Base-by-base conservation (phyloP, 805 yeast genomes). In the Yarrowia sp. region DNA sequence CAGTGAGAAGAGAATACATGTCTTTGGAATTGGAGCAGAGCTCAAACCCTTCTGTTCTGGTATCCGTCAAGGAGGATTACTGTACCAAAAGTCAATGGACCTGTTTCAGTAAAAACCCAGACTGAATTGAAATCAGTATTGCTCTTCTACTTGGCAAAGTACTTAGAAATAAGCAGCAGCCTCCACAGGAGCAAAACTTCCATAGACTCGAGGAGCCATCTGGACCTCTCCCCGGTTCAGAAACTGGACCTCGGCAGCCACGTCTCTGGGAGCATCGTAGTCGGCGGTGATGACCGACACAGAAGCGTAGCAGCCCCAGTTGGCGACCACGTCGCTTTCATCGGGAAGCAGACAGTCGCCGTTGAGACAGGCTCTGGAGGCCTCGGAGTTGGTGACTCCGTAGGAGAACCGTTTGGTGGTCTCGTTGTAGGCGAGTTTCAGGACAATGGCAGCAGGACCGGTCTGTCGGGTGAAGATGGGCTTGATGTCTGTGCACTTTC, bases 261-360 rank as follows among this genome's bases (percentile, higher is more conserved):
- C n/a, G 13, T 47, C 66, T 9, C 66, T 9, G n/a, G 66, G 66
- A 60, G 66, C 66, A 14, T 60, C 66, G 44, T 60, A 60, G n/a
- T 60, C 66, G n/a, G 66, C 33, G 15, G 66, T 15, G 6, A 60
- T n/a, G 10, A 60, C 53, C 1, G 55, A 44, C 8, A 60, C 66
- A 15, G 55, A 19, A 10, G 53, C 36, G 24, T 60, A 19, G 14
- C 66, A 60, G 0, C 66, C 66, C 66, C 66, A 60, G 66, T 34
- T 34, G 44, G 40, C 36, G 0, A 60, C 46, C 3, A 60, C 66
- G 14, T 60, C 66, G 17, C 34, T n/a, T 43, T 60, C 66, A 46
- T 60, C 53, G 20, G 66, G 66, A 1, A 60, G 53, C 3, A 60
- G 9, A 39, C 66, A 60, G 36, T 60, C 66, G 2, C 66, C 66